These are phyloP conservation scores for Lumnitzera racemosa DNA, from an alignment of 345 rosid genomes.

Conservation along the genomic window DNA sequence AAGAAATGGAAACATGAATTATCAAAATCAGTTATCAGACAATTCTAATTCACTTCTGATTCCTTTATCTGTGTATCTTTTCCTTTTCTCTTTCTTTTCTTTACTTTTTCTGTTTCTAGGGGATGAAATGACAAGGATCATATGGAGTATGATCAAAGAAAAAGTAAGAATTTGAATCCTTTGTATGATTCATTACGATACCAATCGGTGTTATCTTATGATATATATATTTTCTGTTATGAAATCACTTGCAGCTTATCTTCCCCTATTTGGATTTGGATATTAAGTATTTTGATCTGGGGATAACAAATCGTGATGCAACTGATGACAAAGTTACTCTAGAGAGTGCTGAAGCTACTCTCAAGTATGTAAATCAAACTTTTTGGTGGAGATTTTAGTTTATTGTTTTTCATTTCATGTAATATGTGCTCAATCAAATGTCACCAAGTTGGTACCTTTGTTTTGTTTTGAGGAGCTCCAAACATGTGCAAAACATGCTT, in stretches of 20 bases:
- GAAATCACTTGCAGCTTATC: slow-evolving; percentile 53
- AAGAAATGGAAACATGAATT: too few species aligned
- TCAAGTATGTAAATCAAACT: slow-evolving; percentile 42
- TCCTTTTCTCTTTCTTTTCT: too few species aligned
- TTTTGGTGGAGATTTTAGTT: background rate
- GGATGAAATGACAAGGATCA: slow-evolving; percentile 95
- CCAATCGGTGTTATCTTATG: too few species aligned
- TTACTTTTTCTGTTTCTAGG: slow-evolving; percentile 27
- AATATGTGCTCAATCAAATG: too few species aligned
- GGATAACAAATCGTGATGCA: slow-evolving; percentile 82
- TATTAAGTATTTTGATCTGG: slow-evolving; percentile 83
- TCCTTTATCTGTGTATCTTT: background rate
- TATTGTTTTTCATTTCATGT: background rate
- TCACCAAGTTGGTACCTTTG: too few species aligned
- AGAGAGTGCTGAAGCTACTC: slow-evolving; percentile 86
- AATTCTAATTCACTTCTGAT: background rate
- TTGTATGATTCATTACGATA: too few species aligned
- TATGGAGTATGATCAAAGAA: slow-evolving; percentile 81
- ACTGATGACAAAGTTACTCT: slow-evolving; percentile 76
- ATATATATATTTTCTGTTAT: too few species aligned
- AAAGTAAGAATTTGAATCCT: slow-evolving; percentile 35
- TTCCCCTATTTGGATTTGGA: slow-evolving; percentile 79
- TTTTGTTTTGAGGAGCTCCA: too few species aligned
- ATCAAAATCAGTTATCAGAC: too few species aligned
- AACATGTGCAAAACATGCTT: too few species aligned